These are phyloP conservation scores for Diutina neorugosa DNA, from an alignment of 1,139 yeast genomes.

Conservation along the genomic window DNA sequence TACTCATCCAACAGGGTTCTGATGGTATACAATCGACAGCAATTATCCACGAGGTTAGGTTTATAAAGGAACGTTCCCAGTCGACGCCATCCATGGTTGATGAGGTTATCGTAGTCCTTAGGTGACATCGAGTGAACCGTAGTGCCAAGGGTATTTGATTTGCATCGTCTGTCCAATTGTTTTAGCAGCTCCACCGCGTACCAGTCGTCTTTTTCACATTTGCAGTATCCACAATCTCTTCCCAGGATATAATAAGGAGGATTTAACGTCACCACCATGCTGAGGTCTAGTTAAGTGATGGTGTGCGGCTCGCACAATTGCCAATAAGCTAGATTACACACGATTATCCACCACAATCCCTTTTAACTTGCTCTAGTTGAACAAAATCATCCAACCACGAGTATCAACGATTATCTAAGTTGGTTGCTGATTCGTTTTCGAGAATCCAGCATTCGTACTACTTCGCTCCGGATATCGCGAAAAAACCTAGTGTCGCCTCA, in stretches of 20 bases:
- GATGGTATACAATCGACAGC: conserved; percentile 79
- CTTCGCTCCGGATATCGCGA: not conserved
- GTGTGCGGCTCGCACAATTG: too few species aligned
- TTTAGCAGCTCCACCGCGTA: conserved; percentile 21
- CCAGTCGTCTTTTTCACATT: conserved; percentile 30
- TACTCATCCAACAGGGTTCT: conserved; percentile 41
- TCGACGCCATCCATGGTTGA: conserved; percentile 68
- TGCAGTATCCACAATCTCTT: conserved; percentile 51
- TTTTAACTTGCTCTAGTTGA: too few species aligned
- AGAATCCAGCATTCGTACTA: not conserved
- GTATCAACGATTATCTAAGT: too few species aligned
- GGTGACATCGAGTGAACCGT: conserved; percentile 35
- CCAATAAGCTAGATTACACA: too few species aligned
- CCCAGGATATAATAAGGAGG: conserved; percentile 7
- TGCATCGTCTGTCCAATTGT: conserved; percentile 8
- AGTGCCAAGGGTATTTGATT: conserved; percentile 33
- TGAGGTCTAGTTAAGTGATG: too few species aligned
- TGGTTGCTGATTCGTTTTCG: too few species aligned
- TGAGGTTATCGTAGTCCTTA: conserved; percentile 45
- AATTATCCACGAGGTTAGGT: conserved; percentile 57
- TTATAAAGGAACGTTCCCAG: conserved; percentile 68
- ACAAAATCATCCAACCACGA: too few species aligned
- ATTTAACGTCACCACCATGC: conserved; percentile 1
- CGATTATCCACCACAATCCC: too few species aligned
- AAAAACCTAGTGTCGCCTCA: not conserved